These are phyloP conservation scores for Fusarium coffeatum DNA, from an alignment of 2,329 filamentous ascomycete species.

Conservation along the genomic window DNA sequence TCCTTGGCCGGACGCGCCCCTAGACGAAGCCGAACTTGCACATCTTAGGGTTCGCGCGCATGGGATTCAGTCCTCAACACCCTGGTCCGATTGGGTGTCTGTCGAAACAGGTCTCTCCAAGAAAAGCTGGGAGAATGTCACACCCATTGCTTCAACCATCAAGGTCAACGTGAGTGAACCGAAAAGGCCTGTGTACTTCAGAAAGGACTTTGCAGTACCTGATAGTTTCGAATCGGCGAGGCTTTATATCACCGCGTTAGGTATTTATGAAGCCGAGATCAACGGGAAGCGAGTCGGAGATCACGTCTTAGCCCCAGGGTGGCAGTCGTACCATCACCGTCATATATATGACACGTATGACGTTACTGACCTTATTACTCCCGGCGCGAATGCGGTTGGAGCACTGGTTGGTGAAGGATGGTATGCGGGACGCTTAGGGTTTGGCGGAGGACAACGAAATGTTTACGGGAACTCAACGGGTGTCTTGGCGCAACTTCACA, in stretches of 20 bases:
- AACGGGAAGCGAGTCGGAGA: conserved; percentile 54
- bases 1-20: conserved; percentile 56
- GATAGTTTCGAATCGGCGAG: conserved; percentile 50
- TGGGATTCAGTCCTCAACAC: neutral
- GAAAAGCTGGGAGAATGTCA: neutral
- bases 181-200: conserved; percentile 34
- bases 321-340: conserved; percentile 62
- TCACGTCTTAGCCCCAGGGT: conserved; percentile 61
- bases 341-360: conserved; percentile 65
- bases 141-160: neutral
- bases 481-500: conserved; percentile 51
- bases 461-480: conserved; percentile 54
- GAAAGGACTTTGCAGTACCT: conserved; percentile 49
- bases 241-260: conserved; percentile 60
- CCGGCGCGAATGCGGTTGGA: conserved; percentile 53
- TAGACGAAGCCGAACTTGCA: conserved; percentile 49
- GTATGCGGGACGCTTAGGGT: conserved; percentile 55
- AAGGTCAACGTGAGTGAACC: neutral
- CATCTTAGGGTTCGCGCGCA: conserved; percentile 51
- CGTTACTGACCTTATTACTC: conserved; percentile 56
- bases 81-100: neutral
- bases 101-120: neutral
- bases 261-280: conserved; percentile 60
- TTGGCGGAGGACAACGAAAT: conserved; percentile 35
- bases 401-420: conserved; percentile 61